Evolutionary conservation across 2,329 filamentous ascomycete genomes (phyloP).

Genomic region (Bipolaris zeicola): DNA sequence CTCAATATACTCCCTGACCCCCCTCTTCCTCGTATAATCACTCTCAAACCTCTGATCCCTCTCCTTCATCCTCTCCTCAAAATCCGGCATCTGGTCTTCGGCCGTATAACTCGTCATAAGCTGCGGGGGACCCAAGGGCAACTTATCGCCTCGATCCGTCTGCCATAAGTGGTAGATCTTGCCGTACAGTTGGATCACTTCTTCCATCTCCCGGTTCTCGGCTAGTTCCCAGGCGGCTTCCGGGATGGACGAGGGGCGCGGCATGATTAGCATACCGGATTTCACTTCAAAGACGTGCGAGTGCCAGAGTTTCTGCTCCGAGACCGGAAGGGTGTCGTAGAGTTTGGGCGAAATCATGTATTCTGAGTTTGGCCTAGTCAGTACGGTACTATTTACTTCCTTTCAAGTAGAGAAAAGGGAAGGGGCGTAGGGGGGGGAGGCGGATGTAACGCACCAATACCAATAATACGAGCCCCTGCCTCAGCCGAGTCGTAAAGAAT

Average conservation of each 20-base stretch:
- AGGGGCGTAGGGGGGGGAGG: not conserved
- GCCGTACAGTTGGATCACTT: conserved; percentile 75
- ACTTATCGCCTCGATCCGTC: conserved; percentile 71
- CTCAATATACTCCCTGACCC: conserved; percentile 59
- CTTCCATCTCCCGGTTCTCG: conserved; percentile 80
- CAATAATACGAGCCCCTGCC: conserved; percentile 74
- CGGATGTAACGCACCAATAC: conserved; percentile 55
- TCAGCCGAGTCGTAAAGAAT: conserved; percentile 78
- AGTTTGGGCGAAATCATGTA: conserved; percentile 80
- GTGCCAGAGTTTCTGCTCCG: conserved; percentile 81
- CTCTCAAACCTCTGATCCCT: conserved; percentile 62
- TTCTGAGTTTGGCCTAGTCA: conserved; percentile 53
- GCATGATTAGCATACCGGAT: conserved; percentile 81
- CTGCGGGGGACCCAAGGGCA: conserved; percentile 66
- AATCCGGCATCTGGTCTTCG: conserved; percentile 55
- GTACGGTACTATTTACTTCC: not conserved
- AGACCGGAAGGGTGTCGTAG: conserved; percentile 66
- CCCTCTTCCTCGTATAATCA: conserved; percentile 58
- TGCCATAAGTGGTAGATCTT: conserved; percentile 90
- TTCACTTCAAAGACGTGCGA: conserved; percentile 77
- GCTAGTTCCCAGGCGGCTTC: conserved; percentile 72
- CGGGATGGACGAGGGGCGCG: conserved; percentile 61
- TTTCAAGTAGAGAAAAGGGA: not conserved
- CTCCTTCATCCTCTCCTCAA: conserved; percentile 54
- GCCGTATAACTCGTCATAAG: conserved; percentile 68